phyloP scores from a whole-genome alignment of 1,284 basidiomycete genomes.

The Naganishia cerealis region DNA sequence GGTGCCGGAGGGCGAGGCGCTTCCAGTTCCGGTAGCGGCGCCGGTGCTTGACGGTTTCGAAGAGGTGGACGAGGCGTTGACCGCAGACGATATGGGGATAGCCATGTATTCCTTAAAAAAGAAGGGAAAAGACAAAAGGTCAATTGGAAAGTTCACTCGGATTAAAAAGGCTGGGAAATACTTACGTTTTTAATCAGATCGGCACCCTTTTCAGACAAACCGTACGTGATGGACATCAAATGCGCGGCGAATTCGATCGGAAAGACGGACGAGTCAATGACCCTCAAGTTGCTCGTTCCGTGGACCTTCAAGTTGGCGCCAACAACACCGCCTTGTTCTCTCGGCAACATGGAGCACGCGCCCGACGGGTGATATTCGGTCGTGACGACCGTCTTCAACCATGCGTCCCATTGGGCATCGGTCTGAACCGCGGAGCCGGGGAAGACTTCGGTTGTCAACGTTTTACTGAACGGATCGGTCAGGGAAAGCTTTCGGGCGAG shows the following conservation, averaged over 20 bases:
- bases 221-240: constrained; percentile 43
- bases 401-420: constrained; percentile 59
- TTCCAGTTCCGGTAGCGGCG: not conserved
- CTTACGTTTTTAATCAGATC: constrained; percentile 60
- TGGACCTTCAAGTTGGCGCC: constrained; percentile 65
- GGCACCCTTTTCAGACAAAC: constrained; percentile 59
- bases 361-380: constrained; percentile 63
- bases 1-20: not conserved
- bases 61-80: constrained; percentile 11
- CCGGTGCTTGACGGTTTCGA: not conserved
- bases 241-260: constrained; percentile 55
- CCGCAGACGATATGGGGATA: constrained; percentile 27
- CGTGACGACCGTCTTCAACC: constrained; percentile 54
- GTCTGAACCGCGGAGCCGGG: constrained; percentile 55
- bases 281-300: constrained; percentile 58
- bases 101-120: constrained; percentile 31
- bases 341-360: constrained; percentile 66
- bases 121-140: not conserved
- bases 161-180: not conserved
- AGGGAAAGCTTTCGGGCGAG: constrained; percentile 58
- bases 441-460: constrained; percentile 52
- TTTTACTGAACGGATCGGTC: constrained; percentile 53
- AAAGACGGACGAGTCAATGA: constrained; percentile 56
- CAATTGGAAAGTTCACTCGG: too few species aligned
- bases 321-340: constrained; percentile 65